Conservation (phyloP, 1,284 basidiomycete genomes). For the Cryptococcus sp. region DNA sequence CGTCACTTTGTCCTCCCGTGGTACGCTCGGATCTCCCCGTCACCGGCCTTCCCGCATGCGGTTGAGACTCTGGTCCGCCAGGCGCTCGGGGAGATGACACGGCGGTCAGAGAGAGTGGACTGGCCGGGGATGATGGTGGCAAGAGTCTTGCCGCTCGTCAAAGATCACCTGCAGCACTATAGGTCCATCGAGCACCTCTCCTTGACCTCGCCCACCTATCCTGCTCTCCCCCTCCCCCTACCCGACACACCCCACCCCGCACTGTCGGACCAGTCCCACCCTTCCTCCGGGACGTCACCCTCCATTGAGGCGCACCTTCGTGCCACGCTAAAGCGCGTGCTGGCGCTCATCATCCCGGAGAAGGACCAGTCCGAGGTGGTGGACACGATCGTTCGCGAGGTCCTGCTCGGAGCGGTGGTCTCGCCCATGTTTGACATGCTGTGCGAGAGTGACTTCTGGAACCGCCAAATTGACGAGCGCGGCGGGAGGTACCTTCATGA, state of each 20-base stretch:
- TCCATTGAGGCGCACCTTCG: constrained; percentile 82
- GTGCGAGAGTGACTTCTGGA: constrained; percentile 95
- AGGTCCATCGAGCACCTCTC: constrained; percentile 74
- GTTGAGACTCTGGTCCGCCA: constrained; percentile 72
- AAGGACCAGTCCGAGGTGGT: constrained; percentile 71
- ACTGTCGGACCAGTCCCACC: constrained; percentile 76
- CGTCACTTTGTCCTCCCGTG: constrained; percentile 79
- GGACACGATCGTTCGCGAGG: constrained; percentile 71
- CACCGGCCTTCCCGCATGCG: constrained; percentile 79
- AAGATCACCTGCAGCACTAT: constrained; percentile 82
- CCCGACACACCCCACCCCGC: constrained; percentile 62
- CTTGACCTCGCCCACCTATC: constrained; percentile 59
- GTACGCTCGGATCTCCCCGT: constrained; percentile 79
- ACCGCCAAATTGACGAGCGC: constrained; percentile 76
- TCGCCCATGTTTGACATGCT: constrained; percentile 88
- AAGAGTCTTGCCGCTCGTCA: constrained; percentile 79
- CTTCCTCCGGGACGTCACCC: constrained; percentile 75
- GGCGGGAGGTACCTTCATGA: constrained; percentile 44
- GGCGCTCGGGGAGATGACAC: constrained; percentile 60
- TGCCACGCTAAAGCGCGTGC: constrained; percentile 63
- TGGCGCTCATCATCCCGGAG: constrained; percentile 71
- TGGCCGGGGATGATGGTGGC: constrained; percentile 73
- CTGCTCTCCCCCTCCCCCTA: constrained; percentile 31
- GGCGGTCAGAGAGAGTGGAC: constrained; percentile 63
- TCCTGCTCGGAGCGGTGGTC: constrained; percentile 75